Conservation (phyloP, 1,284 basidiomycete species). For the Apiotrichum brassicae region DNA sequence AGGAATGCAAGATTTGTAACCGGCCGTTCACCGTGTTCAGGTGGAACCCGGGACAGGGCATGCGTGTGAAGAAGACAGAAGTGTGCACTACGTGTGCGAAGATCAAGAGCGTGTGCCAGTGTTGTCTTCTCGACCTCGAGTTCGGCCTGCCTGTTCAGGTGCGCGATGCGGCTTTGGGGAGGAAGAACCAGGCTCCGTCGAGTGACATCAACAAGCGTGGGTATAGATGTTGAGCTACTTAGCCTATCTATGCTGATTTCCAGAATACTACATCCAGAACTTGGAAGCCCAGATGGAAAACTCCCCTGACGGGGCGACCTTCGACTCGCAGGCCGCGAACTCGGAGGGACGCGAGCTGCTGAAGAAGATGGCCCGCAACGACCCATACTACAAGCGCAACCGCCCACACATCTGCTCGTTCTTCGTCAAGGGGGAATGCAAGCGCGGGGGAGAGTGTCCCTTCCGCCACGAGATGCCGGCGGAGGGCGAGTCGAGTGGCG, state of each 20-base stretch:
- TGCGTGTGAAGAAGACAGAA: conserved; percentile 94
- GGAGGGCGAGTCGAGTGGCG: conserved; percentile 41
- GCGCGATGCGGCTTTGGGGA: conserved; percentile 84
- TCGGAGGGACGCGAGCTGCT: conserved; percentile 91
- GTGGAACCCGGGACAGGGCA: conserved; percentile 91
- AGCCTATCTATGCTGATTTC: not conserved
- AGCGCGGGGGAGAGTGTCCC: conserved; percentile 83
- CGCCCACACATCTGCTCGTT: conserved; percentile 91
- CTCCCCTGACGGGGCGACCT: conserved; percentile 36
- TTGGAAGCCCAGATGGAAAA: conserved; percentile 68
- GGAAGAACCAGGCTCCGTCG: conserved; percentile 81
- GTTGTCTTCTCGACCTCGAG: conserved; percentile 91
- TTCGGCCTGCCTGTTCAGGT: conserved; percentile 96
- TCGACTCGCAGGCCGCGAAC: conserved; percentile 62
- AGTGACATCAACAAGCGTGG: conserved; percentile 81
- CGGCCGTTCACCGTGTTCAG: conserved; percentile 95
- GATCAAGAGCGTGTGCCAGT: conserved; percentile 98
- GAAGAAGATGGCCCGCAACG: conserved; percentile 83
- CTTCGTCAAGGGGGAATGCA: conserved; percentile 92
- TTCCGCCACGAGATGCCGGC: conserved; percentile 86
- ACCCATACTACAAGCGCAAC: conserved; percentile 96
- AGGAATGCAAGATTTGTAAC: conserved; percentile 83
- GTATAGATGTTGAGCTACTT: conserved; percentile 7
- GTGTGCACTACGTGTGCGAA: conserved; percentile 98
- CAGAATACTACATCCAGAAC: conserved; percentile 94